Evolutionary conservation across 345 rosid species (phyloP).

Genomic region (Citrus reticulata): DNA sequence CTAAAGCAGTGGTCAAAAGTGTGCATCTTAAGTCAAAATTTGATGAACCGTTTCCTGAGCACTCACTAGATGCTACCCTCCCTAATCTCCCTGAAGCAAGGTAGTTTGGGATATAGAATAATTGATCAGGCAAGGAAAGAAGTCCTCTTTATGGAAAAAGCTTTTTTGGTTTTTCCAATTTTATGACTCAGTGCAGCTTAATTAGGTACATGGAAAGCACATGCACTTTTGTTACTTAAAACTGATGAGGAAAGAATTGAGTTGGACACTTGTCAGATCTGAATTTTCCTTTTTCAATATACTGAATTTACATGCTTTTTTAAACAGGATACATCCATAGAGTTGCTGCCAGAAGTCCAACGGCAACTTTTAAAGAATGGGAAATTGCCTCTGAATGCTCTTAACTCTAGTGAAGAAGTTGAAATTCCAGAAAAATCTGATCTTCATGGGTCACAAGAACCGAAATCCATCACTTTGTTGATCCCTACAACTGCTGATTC

Average conservation of each 20-base stretch:
- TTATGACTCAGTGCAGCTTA: not conserved
- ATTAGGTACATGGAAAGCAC: not conserved
- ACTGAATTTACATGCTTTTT: conserved; percentile 21
- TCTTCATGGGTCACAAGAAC: conserved; percentile 29
- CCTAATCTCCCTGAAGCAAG: not conserved
- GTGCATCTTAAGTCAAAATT: not conserved
- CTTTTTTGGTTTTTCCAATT: not conserved
- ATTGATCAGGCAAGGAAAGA: not conserved
- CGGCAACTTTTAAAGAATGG: conserved; percentile 64
- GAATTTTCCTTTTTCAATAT: not conserved
- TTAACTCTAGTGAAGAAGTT: conserved; percentile 36
- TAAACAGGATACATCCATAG: conserved; percentile 62
- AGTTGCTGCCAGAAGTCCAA: conserved; percentile 64
- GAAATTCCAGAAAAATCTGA: conserved; percentile 36
- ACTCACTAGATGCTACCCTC: too few species aligned
- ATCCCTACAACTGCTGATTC: conserved; percentile 36
- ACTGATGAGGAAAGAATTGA: not conserved
- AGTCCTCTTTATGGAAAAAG: not conserved
- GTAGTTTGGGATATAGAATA: not conserved
- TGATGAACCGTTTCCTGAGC: not conserved
- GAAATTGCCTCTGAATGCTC: conserved; percentile 28
- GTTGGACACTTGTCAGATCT: not conserved
- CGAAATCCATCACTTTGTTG: conserved; percentile 30
- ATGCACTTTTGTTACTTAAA: not conserved
- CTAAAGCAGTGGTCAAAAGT: not conserved